Conservation (phyloP, 2,329 filamentous ascomycete genomes). For the Curvularia eragrostidis region DNA sequence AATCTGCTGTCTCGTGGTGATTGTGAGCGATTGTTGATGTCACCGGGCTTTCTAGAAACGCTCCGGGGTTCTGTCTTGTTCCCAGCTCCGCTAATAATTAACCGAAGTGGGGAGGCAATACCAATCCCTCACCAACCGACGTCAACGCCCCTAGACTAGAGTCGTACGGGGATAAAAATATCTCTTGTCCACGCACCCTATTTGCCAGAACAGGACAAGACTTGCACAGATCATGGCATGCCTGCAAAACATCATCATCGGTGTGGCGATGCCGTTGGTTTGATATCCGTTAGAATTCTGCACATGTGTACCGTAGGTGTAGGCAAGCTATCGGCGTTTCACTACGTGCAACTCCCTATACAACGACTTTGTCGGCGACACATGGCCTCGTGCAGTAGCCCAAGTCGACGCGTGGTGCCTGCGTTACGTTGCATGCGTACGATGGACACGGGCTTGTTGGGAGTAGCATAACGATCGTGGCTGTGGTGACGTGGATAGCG, state of each 20-base stretch:
- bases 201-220: slow-evolving; percentile 8
- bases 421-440: slow-evolving; percentile 1
- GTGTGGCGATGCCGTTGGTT: not conserved
- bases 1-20: not conserved
- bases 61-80: slow-evolving; percentile 9
- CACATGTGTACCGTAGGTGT: not conserved
- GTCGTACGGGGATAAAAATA: slow-evolving; percentile 30
- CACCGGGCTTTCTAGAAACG: slow-evolving; percentile 18
- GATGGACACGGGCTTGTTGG: not conserved
- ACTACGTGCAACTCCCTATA: not conserved
- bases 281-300: not conserved
- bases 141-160: slow-evolving; percentile 17
- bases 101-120: slow-evolving; percentile 29
- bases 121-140: slow-evolving; percentile 27
- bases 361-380: slow-evolving; percentile 2
- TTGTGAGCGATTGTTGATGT: not conserved
- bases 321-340: not conserved
- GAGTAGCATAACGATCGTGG: slow-evolving; percentile 15
- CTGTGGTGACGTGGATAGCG: slow-evolving; percentile 30
- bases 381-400: slow-evolving; percentile 5
- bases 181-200: slow-evolving; percentile 12
- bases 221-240: slow-evolving; percentile 4
- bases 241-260: slow-evolving; percentile 8
- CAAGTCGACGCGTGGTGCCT: not conserved
- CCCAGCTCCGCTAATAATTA: slow-evolving; percentile 22